Evolutionary conservation across 2,329 filamentous ascomycete species (phyloP).

Genomic region (Metarhizium robertsii): DNA sequence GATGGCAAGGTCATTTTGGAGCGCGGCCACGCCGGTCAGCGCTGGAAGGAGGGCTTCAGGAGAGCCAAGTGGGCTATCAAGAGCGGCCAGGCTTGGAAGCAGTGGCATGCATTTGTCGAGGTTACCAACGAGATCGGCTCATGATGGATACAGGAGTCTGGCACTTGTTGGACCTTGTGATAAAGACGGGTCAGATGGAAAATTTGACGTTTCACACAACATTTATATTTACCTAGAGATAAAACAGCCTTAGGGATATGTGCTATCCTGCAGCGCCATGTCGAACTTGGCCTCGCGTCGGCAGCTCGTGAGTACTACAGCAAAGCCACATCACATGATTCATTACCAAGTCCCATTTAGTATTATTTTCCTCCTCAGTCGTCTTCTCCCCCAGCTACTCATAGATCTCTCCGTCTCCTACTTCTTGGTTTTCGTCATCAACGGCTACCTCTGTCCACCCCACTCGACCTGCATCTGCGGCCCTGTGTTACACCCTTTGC

Average conservation of each 20-base stretch:
- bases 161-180: neutral
- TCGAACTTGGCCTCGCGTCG: too few species aligned
- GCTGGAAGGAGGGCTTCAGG: constrained; percentile 93
- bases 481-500: neutral
- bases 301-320: too few species aligned
- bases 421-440: neutral
- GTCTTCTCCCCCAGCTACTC: too few species aligned
- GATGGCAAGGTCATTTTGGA: constrained; percentile 75
- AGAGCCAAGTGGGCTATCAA: constrained; percentile 80
- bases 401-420: neutral
- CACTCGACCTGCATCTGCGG: neutral
- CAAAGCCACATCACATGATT: too few species aligned
- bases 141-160: neutral
- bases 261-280: too few species aligned
- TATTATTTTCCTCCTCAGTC: too few species aligned
- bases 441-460: neutral
- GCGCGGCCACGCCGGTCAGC: constrained; percentile 70
- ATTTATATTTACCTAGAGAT: too few species aligned
- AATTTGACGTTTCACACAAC: too few species aligned
- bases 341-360: too few species aligned
- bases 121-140: constrained; percentile 53
- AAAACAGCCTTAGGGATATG: too few species aligned
- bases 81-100: constrained; percentile 76
- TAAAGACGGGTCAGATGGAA: neutral
- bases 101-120: constrained; percentile 77